Percentiles rank a stretch among this genome's conserved stretches.
Evolutionary conservation across 2,329 filamentous ascomycete species (phyloP).

Genomic region (Huntiella decipiens): DNA sequence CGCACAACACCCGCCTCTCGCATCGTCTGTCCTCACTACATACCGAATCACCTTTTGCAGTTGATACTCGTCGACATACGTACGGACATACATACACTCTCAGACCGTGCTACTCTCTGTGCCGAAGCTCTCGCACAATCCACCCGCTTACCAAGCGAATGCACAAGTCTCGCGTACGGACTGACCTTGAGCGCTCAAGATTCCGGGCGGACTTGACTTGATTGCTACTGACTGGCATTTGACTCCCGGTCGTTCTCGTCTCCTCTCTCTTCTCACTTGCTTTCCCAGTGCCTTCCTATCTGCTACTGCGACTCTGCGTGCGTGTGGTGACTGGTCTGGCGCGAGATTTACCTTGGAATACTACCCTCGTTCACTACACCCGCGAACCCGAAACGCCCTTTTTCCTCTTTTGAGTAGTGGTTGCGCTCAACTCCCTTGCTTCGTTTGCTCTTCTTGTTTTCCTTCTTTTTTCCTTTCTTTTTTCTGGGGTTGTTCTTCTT

Average conservation of each 20-base stretch:
- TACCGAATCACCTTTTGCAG: too few species aligned
- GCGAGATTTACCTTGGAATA: not conserved
- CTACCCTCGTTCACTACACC: not conserved
- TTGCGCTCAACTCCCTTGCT: not conserved
- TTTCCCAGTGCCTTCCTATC: not conserved
- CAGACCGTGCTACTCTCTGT: too few species aligned
- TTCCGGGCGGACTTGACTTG: too few species aligned
- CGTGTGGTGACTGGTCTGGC: not conserved
- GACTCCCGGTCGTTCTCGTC: not conserved
- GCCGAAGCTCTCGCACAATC: too few species aligned
- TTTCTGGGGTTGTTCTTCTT: conserved; percentile 1
- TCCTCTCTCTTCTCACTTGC: not conserved
- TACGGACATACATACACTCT: too few species aligned
- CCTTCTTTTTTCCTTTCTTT: not conserved
- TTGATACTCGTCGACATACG: too few species aligned
- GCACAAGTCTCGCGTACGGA: too few species aligned
- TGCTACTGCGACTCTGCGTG: too few species aligned
- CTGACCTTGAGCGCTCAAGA: too few species aligned
- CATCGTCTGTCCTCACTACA: too few species aligned
- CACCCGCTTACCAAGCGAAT: too few species aligned
- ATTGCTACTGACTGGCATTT: not conserved
- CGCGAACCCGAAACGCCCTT: conserved; percentile 1
- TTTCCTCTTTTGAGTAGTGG: conserved; percentile 2
- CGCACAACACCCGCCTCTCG: too few species aligned
- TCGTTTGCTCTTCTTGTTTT: conserved; percentile 1